Percentiles rank a stretch among this genome's conserved stretches.
Evolutionary conservation across 169 alveolate species (phyloP).

Genomic region (Blepharisma undulans): DNA sequence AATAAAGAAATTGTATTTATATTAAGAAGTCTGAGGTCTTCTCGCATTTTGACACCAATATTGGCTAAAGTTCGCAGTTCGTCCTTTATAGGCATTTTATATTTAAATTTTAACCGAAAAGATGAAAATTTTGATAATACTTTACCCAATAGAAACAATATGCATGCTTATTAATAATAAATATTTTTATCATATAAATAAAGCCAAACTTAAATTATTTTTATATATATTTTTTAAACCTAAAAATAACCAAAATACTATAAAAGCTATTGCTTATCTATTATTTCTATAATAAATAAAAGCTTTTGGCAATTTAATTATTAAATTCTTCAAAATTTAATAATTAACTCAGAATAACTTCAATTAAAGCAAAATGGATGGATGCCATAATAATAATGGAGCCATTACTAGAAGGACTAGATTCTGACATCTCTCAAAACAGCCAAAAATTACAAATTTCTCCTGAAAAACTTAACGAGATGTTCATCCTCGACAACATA

Average conservation of each 20-base stretch:
- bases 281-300: too few relatives aligned
- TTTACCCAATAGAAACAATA: not conserved
- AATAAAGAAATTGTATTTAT: not conserved
- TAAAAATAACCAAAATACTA: too few relatives aligned
- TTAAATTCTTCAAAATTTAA: too few relatives aligned
- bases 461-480: not conserved
- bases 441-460: not conserved
- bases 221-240: too few relatives aligned
- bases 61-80: not conserved
- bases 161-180: not conserved
- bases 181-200: too few relatives aligned
- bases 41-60: not conserved
- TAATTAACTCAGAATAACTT: too few relatives aligned
- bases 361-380: not conserved
- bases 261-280: too few relatives aligned
- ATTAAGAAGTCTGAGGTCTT: not conserved
- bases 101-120: not conserved
- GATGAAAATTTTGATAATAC: not conserved
- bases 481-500: not conserved
- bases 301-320: too few relatives aligned
- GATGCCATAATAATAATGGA: not conserved
- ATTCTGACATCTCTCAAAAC: not conserved
- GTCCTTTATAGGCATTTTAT: not conserved
- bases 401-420: not conserved
- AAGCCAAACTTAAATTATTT: too few relatives aligned